A percentile compares a stretch with the other conserved stretches of the same genome.
phyloP scores from a whole-genome alignment of 2,329 filamentous ascomycete genomes.

The Sporothrix euskadiensis region DNA sequence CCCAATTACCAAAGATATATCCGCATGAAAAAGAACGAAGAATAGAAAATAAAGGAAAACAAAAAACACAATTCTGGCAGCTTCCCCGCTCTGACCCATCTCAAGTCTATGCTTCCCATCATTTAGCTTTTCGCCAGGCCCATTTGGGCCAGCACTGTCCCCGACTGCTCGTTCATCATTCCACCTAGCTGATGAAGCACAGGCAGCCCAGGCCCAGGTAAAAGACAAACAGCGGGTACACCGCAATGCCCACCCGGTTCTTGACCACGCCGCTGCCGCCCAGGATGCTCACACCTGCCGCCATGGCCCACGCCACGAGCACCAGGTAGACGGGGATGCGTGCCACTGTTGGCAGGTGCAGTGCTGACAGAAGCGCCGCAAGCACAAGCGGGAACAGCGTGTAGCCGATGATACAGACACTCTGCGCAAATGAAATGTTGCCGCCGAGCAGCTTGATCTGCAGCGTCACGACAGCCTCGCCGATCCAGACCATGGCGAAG shows the following conservation, averaged over 20 bases:
- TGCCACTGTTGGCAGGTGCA: slow-evolving; percentile 75
- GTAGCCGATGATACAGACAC: slow-evolving; percentile 96
- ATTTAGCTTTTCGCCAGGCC: background rate
- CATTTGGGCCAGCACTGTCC: background rate
- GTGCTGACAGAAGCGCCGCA: slow-evolving; percentile 81
- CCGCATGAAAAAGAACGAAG: background rate
- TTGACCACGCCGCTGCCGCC: slow-evolving; percentile 94
- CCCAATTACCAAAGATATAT: slow-evolving; percentile 15
- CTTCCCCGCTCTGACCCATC: background rate
- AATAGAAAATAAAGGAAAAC: background rate
- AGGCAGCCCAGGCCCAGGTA: slow-evolving; percentile 90
- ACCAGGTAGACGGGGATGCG: slow-evolving; percentile 89
- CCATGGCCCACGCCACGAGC: slow-evolving; percentile 87
- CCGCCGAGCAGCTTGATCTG: slow-evolving; percentile 96
- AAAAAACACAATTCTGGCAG: background rate
- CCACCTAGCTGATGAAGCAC: slow-evolving; percentile 83
- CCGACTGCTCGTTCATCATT: background rate
- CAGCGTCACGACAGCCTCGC: slow-evolving; percentile 92
- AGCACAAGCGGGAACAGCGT: slow-evolving; percentile 96
- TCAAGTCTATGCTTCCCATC: background rate
- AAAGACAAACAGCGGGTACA: slow-evolving; percentile 93
- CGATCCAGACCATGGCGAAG: slow-evolving; percentile 95
- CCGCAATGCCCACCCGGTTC: slow-evolving; percentile 89
- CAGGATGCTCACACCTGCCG: slow-evolving; percentile 92
- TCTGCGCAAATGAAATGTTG: slow-evolving; percentile 98